phyloP scores from a whole-genome alignment of 2,329 filamentous ascomycete species.

The Teratosphaeria zuluensis region DNA sequence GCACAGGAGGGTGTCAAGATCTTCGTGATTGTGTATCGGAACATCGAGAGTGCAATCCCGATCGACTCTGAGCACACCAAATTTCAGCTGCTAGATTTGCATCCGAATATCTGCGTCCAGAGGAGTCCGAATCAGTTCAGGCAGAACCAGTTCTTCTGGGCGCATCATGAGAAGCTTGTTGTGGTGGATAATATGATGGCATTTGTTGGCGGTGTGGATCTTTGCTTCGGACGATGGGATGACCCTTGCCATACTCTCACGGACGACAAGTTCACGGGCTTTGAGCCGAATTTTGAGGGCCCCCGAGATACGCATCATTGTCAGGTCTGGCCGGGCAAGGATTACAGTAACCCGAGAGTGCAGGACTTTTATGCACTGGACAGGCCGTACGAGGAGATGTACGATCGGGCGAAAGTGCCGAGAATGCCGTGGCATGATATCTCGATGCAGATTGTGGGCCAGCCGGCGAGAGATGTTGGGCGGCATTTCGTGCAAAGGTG shows the following conservation, averaged over 20 bases:
- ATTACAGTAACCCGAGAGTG: conserved; percentile 93
- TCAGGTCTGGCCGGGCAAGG: conserved; percentile 93
- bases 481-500: conserved; percentile 95
- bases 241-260: conserved; percentile 83
- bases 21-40: conserved; percentile 95
- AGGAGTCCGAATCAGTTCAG: conserved; percentile 95
- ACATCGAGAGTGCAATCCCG: conserved; percentile 91
- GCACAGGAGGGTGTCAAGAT: conserved; percentile 93
- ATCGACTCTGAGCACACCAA: conserved; percentile 99
- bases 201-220: conserved; percentile 88
- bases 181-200: conserved; percentile 93
- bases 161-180: conserved; percentile 97
- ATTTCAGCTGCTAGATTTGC: conserved; percentile 85
- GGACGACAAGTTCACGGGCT: conserved; percentile 91
- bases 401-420: conserved; percentile 77
- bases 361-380: conserved; percentile 90
- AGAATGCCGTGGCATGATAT: conserved; percentile 99
- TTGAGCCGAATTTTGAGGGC: conserved; percentile 61
- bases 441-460: conserved; percentile 92
- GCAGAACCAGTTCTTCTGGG: conserved; percentile 99
- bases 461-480: conserved; percentile 86
- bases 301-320: conserved; percentile 89
- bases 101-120: conserved; percentile 93
- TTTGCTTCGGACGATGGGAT: conserved; percentile 97
- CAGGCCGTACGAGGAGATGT: conserved; percentile 98